Base-by-base conservation (phyloP, 139 green algal species). In the Pseudopediastrum boryanum region DNA sequence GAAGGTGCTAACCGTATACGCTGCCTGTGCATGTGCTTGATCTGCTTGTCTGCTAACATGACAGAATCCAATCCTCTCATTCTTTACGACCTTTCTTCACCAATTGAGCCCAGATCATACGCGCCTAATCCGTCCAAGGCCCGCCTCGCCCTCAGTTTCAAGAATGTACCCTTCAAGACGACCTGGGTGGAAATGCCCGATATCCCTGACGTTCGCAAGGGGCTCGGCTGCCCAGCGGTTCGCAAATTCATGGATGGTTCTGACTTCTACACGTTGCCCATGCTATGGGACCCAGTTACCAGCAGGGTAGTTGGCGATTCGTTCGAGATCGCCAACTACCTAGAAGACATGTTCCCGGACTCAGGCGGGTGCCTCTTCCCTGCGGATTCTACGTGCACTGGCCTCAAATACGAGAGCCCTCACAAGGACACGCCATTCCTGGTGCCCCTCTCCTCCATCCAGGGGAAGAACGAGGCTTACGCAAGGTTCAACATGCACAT, bases 121-220 rank as follows among this genome's bases (percentile, higher is more conserved):
- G 73, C 73, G 29, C 73, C 73, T 44, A 80, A 80, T 44, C 73
- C 73, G 36, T 72, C 59, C 29, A 80, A 80, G 59, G 5, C 73
- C 8, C 73, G 73, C 35, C 44, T 72, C 3, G 73, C 73, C 2
- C 73, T 80, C 59, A 65, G 59, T 44, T 64, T 73, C 43, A 80
- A 72, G 43, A 16, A 19, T 2, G 29, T 73, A 44, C 73, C 73
- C 2, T 80, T 73, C 73, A 73, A 58, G 21, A 80, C 73, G 10
- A 62, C 39, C 19, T 80, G 73, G 73, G 43, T 80, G 0, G 59
- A 72, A 43, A 64, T 80, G 33, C 41, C 39, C 4, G 73, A 80
- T 44, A 73, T 80, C 23, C 27, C 73, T 27, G 59, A 62, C 4
- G 43, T 64, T 6, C 73, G 73, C 31, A 72, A 63, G 59, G 59